Evolutionary conservation across 768 basidiomycete genomes (phyloP), one percentile per base, ranked within the genome.

Genomic region (Trichaptum fuscoviolaceum): DNA sequence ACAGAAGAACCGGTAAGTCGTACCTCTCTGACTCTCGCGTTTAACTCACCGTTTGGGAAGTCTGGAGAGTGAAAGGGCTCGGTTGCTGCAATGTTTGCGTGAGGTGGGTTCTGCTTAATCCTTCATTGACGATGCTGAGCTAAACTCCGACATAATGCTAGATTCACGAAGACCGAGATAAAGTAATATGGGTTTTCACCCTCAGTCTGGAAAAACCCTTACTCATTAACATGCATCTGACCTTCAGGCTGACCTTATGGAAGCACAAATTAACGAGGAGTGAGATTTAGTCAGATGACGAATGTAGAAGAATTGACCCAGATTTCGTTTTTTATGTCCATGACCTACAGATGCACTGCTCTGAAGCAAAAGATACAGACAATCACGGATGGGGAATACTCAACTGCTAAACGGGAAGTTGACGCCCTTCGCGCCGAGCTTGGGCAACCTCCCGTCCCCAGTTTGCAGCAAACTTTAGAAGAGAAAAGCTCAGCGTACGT

Each of bases 151-250:
- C 62, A 27, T 26, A 58, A 6, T 30, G 2, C 58, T 71, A 92
- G 89, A 82, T 93, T 23, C 93, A 93, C 72, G 89, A 90, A 73
- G 91, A 93, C 75, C 84, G 91, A 17, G 91, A 93, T 79, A 90
- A 90, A 82, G 84, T 81, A 66, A 58, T 68, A 68, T 57, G 20
- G 12, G 5, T 52, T 52, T 35, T 62, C 63, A 15, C 30, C 57
- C 67, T 57, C 64, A 61, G 34, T 24, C 2, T 30, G 30, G 30
- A 15, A 57, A 35, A 25, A 26, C 18, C 58, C 58, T 58, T 66
- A 57, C 60, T 62, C 27, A 62, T 66, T 65, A 71, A 60, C 65
- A 35, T 62, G 65, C 25, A 23, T 34, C 27, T 35, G n/a, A 36
- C 65, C 36, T 26, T 66, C 69, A 81, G 87, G 87, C 86, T 34